Evolutionary conservation across 805 yeast species (phyloP).

Genomic region (Myxozyma melibiosi): DNA sequence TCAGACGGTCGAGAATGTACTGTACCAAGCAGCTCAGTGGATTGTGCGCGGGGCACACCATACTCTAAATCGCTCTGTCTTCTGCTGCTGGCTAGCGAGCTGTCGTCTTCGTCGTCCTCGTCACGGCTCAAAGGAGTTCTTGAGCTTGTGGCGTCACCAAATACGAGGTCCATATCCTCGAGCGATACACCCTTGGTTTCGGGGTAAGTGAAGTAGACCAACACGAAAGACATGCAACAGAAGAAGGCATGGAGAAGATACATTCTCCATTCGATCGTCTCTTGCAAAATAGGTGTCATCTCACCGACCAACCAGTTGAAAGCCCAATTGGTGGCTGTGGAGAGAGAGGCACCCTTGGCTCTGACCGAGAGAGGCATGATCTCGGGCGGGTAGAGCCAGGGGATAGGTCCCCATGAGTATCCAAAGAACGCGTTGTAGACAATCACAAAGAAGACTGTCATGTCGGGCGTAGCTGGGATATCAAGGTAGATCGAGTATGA

Average conservation of each 20-base stretch:
- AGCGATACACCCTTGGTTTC: conserved; percentile 87
- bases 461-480: conserved; percentile 58
- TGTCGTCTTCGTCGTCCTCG: neutral
- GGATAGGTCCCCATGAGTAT: conserved; percentile 72
- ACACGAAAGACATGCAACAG: conserved; percentile 70
- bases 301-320: conserved; percentile 92
- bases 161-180: conserved; percentile 90
- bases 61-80: neutral
- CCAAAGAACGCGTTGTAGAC: conserved; percentile 82
- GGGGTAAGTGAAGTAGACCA: conserved; percentile 75
- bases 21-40: neutral
- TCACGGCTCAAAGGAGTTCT: conserved; percentile 36
- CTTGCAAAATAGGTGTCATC: conserved; percentile 84
- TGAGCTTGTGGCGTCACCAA: conserved; percentile 60
- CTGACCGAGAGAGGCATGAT: conserved; percentile 79
- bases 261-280: conserved; percentile 72
- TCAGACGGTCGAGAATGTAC: conserved; percentile 13
- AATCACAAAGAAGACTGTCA: conserved; percentile 76
- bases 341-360: conserved; percentile 85
- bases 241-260: conserved; percentile 80
- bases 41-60: neutral
- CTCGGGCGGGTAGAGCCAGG: conserved; percentile 37
- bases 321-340: conserved; percentile 92
- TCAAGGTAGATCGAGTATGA: conserved; percentile 61
- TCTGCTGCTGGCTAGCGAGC: neutral